Base-by-base conservation (phyloP, 1,284 basidiomycete genomes). In the Ganoderma lucidum region DNA sequence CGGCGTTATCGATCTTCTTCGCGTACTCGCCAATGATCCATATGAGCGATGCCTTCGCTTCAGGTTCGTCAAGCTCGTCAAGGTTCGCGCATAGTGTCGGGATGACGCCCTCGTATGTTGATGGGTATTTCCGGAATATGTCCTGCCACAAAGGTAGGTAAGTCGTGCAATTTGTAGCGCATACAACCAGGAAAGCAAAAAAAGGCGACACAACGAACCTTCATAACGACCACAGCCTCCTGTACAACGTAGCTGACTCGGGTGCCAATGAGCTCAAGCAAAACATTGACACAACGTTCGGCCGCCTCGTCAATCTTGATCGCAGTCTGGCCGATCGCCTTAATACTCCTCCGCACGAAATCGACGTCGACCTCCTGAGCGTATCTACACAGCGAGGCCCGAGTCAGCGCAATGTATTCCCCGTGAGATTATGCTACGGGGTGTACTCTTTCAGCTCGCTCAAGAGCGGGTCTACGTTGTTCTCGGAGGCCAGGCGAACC, bases 1-100 rank as follows among this genome's bases (percentile, higher is more conserved):
- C 96, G 10, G 95, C 95, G 75, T 99, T 99, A 76, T 97, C 95
- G 75, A 99, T 99, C 82, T 96, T 96, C 80, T 94, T 94, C 15
- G 97, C 96, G 78, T 99, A 99, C 83, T 99, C 96, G 63, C 97
- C 97, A 66, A 99, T 93, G 76, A 99, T 99, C 97, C 97, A 99
- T 77, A 99, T 98, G 70, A 99, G 87, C 9, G 96, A 96, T 0
- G 97, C 95, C 80, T 99, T 99, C 6, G 97, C 97, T 79, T 99
- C 98, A 17, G 97, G 97, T 79, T 99, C 98, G 79, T 99, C 97
- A 60, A 99, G 84, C 74, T 97, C 96, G 74, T 99, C 97, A 32
- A 99, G 88, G 77, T 97, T 98, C 6, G 96, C 92, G 78, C 97
- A 99, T 45, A 99, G 83, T 0, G 94, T 96, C 1, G 96, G 96